Base-by-base conservation (phyloP, 352 stramenopile species). In the Phytophthora kernoviae region DNA sequence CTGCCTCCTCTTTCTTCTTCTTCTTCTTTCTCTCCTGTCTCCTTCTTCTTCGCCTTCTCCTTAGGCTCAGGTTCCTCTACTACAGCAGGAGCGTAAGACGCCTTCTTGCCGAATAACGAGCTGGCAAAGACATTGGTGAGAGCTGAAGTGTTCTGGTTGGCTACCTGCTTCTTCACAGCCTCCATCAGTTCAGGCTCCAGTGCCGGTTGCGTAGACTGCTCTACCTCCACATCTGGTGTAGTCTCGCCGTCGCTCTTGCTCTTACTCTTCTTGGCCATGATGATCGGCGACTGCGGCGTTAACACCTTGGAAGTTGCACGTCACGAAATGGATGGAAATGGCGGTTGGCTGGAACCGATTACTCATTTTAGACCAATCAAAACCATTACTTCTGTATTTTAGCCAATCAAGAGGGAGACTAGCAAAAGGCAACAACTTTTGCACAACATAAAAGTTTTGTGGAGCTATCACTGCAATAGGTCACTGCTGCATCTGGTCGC, bases 111-210 rank as follows among this genome's bases (percentile, higher is more conserved):
- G 33, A 90, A 77, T 42, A 70, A 70, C 20, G 73, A 70, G 54
- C 82, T 90, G 11, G 78, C 76, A 50, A 91, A 91, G 49, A 79
- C 73, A 44, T 81, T 60, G 20, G 78, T 65, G 36, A 91, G 66
- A 40, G 59, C 59, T 1, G 48, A 52, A 39, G 18, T 39, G 21
- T 62, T 50, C 55, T 70, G 66, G 20, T 72, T 39, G 24, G 65
- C 42, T 47, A 66, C 44, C 22, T 74, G 68, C 18, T 64, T 39
- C 41, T 70, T 44, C 9, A 61, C 49, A 36, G 50, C 58, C 42
- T 63, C 62, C 26, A 68, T 47, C 15, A 59, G 51, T 9, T 68
- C 41, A 17, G 56, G 30, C 54, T 70, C 45, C 14, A 68, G 36
- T 21, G 30, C 43, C 34, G 49, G 6, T 6, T 3, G 24, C 24